Base-by-base conservation (phyloP, 768 basidiomycete genomes). In the Boletus vermiculosoides region DNA sequence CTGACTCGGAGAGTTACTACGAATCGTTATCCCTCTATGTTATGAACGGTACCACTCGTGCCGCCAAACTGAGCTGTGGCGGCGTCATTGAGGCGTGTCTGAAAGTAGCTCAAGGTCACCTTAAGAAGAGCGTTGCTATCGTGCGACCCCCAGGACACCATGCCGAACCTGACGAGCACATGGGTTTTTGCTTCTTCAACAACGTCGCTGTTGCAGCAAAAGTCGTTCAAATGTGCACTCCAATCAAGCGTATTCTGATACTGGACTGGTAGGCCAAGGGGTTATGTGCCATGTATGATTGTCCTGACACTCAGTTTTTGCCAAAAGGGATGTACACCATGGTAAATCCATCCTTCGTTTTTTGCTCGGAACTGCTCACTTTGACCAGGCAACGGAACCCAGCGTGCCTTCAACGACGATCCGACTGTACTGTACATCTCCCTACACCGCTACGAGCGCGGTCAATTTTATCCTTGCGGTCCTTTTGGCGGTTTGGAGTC, bases 181-280 rank as follows among this genome's bases (percentile, higher is more conserved):
- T 98, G 95, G 97, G 97, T 1, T 99, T 99, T 72, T 98, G 97
- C 73, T 97, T 99, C 77, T 97, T 94, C 77, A 99, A 99, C 73
- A 99, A 99, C 68, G 94, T 96, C 34, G 89, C 97, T 0, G 90
- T 99, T 16, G 95, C 95, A 1, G 83, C 92, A 20, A 84, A 85
- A 65, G 90, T 94, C 25, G 85, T 90, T 20, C 87, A 92, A 68
- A 76, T 88, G 59, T 63, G 78, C 53, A 88, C 90, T 2, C 68
- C 80, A 7, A 74, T 92, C 57, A 90, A 87, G 71, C 90, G 82
- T 68, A 86, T 98, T 15, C 68, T 99, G 60, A 98, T 99, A 62
- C 74, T 99, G 31, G 97, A 99, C 69, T 99, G 97, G 96, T 97
- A 67, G 62, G 88, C 76, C 41, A 30, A 36, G 55, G n/a, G 12